Base-by-base conservation (phyloP, 192 early-diverging fungal species). In the Mortierella antarctica region DNA sequence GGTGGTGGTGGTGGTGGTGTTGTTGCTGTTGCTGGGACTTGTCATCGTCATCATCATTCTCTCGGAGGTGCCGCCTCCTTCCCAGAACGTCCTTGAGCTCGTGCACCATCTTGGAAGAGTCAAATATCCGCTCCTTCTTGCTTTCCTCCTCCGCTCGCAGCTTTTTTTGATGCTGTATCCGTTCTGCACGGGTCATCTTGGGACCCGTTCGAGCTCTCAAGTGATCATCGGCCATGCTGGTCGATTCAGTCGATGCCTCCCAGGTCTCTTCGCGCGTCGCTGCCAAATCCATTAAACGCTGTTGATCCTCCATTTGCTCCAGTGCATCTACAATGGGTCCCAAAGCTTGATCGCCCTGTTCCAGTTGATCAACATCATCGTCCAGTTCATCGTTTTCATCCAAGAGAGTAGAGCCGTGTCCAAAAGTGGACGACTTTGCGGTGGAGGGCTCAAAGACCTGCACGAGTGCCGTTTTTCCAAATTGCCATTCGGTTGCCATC, bases 11-110 rank as follows among this genome's bases (percentile, higher is more conserved):
- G 12, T 42, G 11, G 57, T 39, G 57, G 5, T 45, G 54, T 5
- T 57, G 39, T 10, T 67, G 17, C 21, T 55, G 15, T 18, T 67
- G 21, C 31, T 31, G 31, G 31, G 31, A 1, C 31, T 31, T 31
- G 1, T 59, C 49, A 3, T n/a, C 18, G 3, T 77, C 74, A 14
- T 68, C 70, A n/a, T 78, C 82, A 11, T 65, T 48, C 40, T 72
- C 70, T 31, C 71, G 21, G 15, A 73, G 53, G 44, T 72, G 74
- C 18, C 74, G 73, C 21, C 71, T 82, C 20, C 89, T 74, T 56
- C 83, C 81, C 23, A 90, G 64, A 18, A 90, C 89, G 76, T 82
- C 84, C 50, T 90, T 90, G 20, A 90, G 62, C 59, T 90, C 89
- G 63, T 85, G 81, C 0, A 90, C 86, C 87, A 90, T 88, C 49